A percentile compares a stretch with the other conserved stretches of the same genome.
These are phyloP conservation scores for Populus hybrid DNA, from an alignment of 441 rosid species.

Conservation along the genomic window DNA sequence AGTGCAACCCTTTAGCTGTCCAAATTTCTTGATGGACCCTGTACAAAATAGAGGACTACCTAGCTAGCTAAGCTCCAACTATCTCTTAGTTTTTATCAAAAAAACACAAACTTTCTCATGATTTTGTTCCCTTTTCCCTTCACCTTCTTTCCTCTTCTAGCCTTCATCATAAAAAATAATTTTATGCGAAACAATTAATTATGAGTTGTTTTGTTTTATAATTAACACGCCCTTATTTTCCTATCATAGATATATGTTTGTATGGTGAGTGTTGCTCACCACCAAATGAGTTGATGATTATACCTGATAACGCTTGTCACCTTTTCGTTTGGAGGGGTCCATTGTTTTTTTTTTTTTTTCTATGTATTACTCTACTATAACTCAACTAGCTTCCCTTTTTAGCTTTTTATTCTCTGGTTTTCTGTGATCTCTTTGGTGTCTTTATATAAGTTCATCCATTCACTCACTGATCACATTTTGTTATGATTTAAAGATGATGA, in stretches of 20 bases:
- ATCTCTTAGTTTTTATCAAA: constrained; percentile 25
- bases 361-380: not conserved
- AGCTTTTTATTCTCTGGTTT: constrained; percentile 18
- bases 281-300: constrained; percentile 67
- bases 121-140: constrained; percentile 16
- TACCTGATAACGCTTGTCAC: constrained; percentile 53
- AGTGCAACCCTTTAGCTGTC: constrained; percentile 54
- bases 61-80: constrained; percentile 24
- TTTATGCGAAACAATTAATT: not conserved
- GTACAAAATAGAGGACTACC: constrained; percentile 16
- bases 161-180: not conserved
- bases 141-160: constrained; percentile 6
- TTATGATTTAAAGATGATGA: constrained; percentile 30
- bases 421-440: constrained; percentile 6
- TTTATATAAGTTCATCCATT: constrained; percentile 21
- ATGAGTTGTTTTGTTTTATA: constrained; percentile 14
- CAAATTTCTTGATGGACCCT: constrained; percentile 28
- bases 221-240: constrained; percentile 32
- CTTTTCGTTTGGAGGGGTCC: constrained; percentile 36
- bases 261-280: constrained; percentile 43
- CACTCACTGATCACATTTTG: constrained; percentile 1
- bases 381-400: constrained; percentile 1
- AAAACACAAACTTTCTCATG: constrained; percentile 10
- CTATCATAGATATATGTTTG: constrained; percentile 13
- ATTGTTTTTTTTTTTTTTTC: not conserved